Conservation (phyloP, 2,329 filamentous ascomycete genomes). For the Tricladium varicosporioides region DNA sequence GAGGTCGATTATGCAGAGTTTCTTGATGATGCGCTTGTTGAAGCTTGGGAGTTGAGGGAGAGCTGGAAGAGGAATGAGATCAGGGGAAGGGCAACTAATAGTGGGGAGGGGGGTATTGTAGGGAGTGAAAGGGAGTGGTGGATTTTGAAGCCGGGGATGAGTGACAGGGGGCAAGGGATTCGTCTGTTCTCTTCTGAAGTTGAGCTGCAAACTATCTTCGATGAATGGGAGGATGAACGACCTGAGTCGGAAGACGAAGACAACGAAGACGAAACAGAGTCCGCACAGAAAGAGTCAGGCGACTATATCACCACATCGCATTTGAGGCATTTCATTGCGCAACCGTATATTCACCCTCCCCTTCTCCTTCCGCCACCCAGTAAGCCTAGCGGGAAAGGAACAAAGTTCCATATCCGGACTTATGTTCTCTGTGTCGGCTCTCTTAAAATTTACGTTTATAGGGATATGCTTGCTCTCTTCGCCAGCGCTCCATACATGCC, state of each 20-base stretch:
- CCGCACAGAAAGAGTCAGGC: slow-evolving; percentile 37
- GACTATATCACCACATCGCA: slow-evolving; percentile 78
- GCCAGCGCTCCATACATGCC: slow-evolving; percentile 70
- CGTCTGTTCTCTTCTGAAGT: slow-evolving; percentile 82
- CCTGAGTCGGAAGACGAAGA: slow-evolving; percentile 67
- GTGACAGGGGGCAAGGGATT: slow-evolving; percentile 91
- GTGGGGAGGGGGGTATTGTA: too few species aligned
- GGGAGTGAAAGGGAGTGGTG: slow-evolving; percentile 71
- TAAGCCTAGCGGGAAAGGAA: slow-evolving; percentile 47
- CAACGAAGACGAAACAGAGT: slow-evolving; percentile 49
- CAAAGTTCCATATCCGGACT: slow-evolving; percentile 93
- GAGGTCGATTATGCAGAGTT: slow-evolving; percentile 98
- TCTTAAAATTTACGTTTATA: slow-evolving; percentile 82
- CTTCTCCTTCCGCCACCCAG: slow-evolving; percentile 61
- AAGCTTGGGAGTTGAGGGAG: slow-evolving; percentile 82
- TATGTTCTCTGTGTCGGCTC: slow-evolving; percentile 83
- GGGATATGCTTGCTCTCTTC: slow-evolving; percentile 89
- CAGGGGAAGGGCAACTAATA: slow-evolving; percentile 32
- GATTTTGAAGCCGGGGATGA: slow-evolving; percentile 98
- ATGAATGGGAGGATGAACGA: slow-evolving; percentile 76
- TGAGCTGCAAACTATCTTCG: slow-evolving; percentile 83
- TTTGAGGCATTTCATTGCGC: slow-evolving; percentile 91
- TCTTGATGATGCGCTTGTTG: slow-evolving; percentile 85
- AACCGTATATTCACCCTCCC: slow-evolving; percentile 90
- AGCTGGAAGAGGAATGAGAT: slow-evolving; percentile 69